These are phyloP conservation scores for Vaucheria bursata DNA, from an alignment of 352 stramenopile genomes.

Conservation along the genomic window DNA sequence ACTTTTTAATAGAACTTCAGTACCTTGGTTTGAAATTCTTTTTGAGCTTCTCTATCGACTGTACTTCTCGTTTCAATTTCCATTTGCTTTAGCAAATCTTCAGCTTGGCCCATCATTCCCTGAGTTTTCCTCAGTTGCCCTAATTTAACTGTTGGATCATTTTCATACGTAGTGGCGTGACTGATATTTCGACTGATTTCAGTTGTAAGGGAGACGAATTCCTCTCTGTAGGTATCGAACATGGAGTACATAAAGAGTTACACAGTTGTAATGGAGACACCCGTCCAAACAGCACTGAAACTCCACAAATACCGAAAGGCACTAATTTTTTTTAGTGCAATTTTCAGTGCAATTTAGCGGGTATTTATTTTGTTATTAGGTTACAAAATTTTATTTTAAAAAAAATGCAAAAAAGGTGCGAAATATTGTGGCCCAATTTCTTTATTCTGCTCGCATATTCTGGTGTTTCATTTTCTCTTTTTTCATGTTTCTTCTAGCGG, in stretches of 20 bases:
- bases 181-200: constrained; percentile 38
- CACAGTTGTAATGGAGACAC: not conserved
- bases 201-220: constrained; percentile 34
- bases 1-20: too few species aligned
- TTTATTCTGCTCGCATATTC: too few species aligned
- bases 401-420: too few species aligned
- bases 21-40: constrained; percentile 29
- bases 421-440: too few species aligned
- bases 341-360: too few species aligned
- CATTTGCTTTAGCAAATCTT: constrained; percentile 45
- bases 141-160: constrained; percentile 4
- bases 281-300: too few species aligned
- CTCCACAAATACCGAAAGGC: too few species aligned
- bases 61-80: constrained; percentile 45
- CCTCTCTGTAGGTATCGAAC: constrained; percentile 39
- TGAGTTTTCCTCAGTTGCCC: constrained; percentile 25
- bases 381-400: too few species aligned
- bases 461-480: too few species aligned
- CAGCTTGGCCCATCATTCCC: constrained; percentile 30
- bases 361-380: too few species aligned
- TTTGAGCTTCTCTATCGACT: constrained; percentile 11
- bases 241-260: constrained; percentile 18
- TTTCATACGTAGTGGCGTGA: constrained; percentile 34
- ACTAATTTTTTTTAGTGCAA: too few species aligned
- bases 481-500: too few species aligned